These are phyloP conservation scores for Falciphora oryzae DNA, from an alignment of 2,329 filamentous ascomycete species.

Conservation along the genomic window DNA sequence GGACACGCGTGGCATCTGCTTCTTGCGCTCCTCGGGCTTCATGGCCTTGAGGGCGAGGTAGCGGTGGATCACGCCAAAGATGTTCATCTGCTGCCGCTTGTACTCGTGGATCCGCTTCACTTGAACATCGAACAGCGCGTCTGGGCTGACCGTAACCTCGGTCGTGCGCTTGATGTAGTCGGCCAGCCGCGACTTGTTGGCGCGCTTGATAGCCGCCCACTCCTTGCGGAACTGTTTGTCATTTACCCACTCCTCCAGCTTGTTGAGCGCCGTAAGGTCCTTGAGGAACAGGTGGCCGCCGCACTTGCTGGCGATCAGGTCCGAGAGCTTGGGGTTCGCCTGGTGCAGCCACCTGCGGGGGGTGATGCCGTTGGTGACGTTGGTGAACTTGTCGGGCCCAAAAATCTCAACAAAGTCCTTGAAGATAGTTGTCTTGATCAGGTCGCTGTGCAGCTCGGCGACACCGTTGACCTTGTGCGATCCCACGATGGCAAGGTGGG, in stretches of 20 bases:
- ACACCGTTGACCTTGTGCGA: slow-evolving; percentile 99
- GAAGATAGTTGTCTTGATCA: slow-evolving; percentile 99
- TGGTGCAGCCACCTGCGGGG: slow-evolving; percentile 95
- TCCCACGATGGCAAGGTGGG: slow-evolving; percentile 87
- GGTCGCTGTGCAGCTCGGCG: slow-evolving; percentile 91
- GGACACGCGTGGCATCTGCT: slow-evolving; percentile 78
- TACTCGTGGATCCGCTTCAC: slow-evolving; percentile 99
- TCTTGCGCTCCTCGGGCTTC: slow-evolving; percentile 78
- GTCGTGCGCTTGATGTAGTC: slow-evolving; percentile 83
- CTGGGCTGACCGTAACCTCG: slow-evolving; percentile 77
- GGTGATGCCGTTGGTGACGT: slow-evolving; percentile 97
- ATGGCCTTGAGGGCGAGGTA: slow-evolving; percentile 86
- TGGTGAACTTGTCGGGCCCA: slow-evolving; percentile 95
- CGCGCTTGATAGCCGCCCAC: slow-evolving; percentile 94
- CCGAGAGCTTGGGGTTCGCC: slow-evolving; percentile 87
- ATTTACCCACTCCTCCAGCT: slow-evolving; percentile 75
- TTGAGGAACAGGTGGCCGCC: slow-evolving; percentile 82
- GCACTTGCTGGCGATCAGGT: slow-evolving; percentile 84
- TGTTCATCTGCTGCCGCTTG: slow-evolving; percentile 98
- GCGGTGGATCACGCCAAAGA: slow-evolving; percentile 94
- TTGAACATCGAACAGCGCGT: slow-evolving; percentile 89
- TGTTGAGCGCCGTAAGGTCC: slow-evolving; percentile 79
- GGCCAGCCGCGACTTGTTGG: slow-evolving; percentile 89
- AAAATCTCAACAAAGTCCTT: slow-evolving; percentile 97
- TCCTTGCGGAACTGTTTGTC: slow-evolving; percentile 89